phyloP scores from a whole-genome alignment of 805 yeast genomes.

The Priceomyces haplophilus region DNA sequence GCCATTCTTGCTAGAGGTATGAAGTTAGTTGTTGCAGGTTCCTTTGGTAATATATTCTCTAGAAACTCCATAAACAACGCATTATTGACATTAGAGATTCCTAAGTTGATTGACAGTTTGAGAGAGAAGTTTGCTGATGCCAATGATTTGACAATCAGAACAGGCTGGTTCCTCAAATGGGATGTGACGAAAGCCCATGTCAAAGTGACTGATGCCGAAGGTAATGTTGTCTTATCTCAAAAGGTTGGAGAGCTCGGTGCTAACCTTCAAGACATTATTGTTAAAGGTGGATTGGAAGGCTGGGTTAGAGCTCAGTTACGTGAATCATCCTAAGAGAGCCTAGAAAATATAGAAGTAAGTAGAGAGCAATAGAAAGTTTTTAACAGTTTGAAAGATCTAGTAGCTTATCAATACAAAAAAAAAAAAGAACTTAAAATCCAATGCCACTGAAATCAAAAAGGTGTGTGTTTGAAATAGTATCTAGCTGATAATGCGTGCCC shows the following conservation, averaged over 20 bases:
- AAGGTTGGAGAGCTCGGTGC: constrained; percentile 95
- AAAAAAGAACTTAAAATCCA: too few relatives aligned
- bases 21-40: constrained; percentile 90
- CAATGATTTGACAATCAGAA: constrained; percentile 84
- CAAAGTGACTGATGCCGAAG: constrained; percentile 64
- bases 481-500: too few relatives aligned
- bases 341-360: too few relatives aligned
- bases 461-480: too few relatives aligned
- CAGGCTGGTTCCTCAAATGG: constrained; percentile 92
- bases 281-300: constrained; percentile 96
- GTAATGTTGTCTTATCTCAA: constrained; percentile 65
- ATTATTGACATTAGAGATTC: constrained; percentile 87
- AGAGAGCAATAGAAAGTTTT: too few relatives aligned
- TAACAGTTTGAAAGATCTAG: too few relatives aligned
- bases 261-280: constrained; percentile 93
- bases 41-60: constrained; percentile 94
- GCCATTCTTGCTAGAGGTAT: constrained; percentile 92
- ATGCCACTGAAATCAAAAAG: too few relatives aligned
- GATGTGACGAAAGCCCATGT: constrained; percentile 85
- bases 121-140: constrained; percentile 60
- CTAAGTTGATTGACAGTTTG: constrained; percentile 73
- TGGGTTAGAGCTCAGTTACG: constrained; percentile 84
- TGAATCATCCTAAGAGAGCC: constrained; percentile 4
- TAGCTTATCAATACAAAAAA: too few relatives aligned
- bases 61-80: constrained; percentile 98